Conservation (phyloP, 2,329 filamentous ascomycete species). For the Aciculosporium take region DNA sequence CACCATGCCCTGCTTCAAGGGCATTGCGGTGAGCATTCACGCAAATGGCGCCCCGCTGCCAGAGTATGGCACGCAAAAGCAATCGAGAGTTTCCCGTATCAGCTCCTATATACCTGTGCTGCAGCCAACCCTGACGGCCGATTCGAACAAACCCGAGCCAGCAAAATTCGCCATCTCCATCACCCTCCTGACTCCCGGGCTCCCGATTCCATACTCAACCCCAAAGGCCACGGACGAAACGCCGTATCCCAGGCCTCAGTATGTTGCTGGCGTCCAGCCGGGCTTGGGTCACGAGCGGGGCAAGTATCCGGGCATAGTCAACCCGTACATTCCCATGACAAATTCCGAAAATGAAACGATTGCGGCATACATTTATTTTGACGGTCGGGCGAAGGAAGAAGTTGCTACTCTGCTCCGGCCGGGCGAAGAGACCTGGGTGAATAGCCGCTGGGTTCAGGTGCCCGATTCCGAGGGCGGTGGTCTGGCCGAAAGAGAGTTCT, state of each 20-base stretch:
- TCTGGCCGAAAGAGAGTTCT: slow-evolving; percentile 86
- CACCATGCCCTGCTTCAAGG: slow-evolving; percentile 92
- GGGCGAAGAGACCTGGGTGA: slow-evolving; percentile 98
- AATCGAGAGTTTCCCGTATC: slow-evolving; percentile 81
- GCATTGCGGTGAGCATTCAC: slow-evolving; percentile 96
- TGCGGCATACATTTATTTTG: slow-evolving; percentile 97
- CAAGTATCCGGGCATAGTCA: slow-evolving; percentile 43
- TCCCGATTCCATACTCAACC: slow-evolving; percentile 83
- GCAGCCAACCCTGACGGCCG: slow-evolving; percentile 52
- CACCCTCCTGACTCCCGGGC: slow-evolving; percentile 75
- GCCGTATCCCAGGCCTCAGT: slow-evolving; percentile 67
- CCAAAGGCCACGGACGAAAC: slow-evolving; percentile 66
- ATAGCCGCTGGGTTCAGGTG: slow-evolving; percentile 93
- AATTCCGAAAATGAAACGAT: slow-evolving; percentile 92
- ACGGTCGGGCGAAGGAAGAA: slow-evolving; percentile 88
- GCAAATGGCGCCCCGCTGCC: slow-evolving; percentile 64
- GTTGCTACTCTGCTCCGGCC: slow-evolving; percentile 84
- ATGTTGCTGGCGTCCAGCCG: slow-evolving; percentile 55
- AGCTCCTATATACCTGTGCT: slow-evolving; percentile 96
- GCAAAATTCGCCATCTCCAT: slow-evolving; percentile 98
- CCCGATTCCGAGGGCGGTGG: slow-evolving; percentile 84
- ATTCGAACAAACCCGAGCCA: slow-evolving; percentile 68
- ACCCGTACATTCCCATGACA: slow-evolving; percentile 83
- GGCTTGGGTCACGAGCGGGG: slow-evolving; percentile 33
- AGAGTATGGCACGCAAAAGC: slow-evolving; percentile 89